phyloP scores from a whole-genome alignment of 2,329 filamentous ascomycete species.

The Kalaharituber pfeilii region DNA sequence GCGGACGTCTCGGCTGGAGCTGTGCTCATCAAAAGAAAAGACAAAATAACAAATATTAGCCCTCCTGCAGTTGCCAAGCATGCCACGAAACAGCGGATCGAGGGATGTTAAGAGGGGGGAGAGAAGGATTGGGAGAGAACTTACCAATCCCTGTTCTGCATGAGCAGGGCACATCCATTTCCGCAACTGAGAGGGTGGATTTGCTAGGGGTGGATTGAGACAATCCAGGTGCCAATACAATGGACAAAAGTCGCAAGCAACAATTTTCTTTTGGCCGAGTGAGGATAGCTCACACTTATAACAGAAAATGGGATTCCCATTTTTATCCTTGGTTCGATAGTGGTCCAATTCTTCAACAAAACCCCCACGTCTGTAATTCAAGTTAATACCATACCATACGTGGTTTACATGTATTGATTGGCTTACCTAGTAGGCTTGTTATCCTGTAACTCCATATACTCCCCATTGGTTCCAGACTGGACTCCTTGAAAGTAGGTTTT shows the following conservation, averaged over 20 bases:
- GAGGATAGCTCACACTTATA: slow-evolving; percentile 53
- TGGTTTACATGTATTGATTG: neutral
- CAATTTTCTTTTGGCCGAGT: slow-evolving; percentile 49
- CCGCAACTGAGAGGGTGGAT: slow-evolving; percentile 52
- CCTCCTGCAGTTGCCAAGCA: slow-evolving; percentile 40
- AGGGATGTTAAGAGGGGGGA: neutral
- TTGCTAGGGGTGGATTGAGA: slow-evolving; percentile 63
- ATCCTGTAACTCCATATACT: slow-evolving; percentile 53
- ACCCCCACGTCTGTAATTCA: slow-evolving; percentile 29
- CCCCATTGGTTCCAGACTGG: slow-evolving; percentile 55
- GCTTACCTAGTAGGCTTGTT: slow-evolving; percentile 41
- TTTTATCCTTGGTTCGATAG: slow-evolving; percentile 49
- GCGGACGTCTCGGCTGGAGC: slow-evolving; percentile 29
- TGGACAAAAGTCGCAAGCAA: slow-evolving; percentile 69
- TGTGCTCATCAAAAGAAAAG: slow-evolving; percentile 23
- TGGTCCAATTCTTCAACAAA: slow-evolving; percentile 49
- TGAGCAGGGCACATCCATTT: slow-evolving; percentile 86
- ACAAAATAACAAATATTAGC: slow-evolving; percentile 27
- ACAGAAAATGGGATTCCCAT: slow-evolving; percentile 63
- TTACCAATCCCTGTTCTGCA: slow-evolving; percentile 34
- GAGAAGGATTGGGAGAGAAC: slow-evolving; percentile 33
- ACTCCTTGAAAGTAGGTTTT: slow-evolving; percentile 68
- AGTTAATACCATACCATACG: neutral
- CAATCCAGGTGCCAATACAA: slow-evolving; percentile 87
- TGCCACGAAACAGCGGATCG: slow-evolving; percentile 21